Conservation (phyloP, 148 eudicot genomes). For the Hydrangea macrophylla region DNA sequence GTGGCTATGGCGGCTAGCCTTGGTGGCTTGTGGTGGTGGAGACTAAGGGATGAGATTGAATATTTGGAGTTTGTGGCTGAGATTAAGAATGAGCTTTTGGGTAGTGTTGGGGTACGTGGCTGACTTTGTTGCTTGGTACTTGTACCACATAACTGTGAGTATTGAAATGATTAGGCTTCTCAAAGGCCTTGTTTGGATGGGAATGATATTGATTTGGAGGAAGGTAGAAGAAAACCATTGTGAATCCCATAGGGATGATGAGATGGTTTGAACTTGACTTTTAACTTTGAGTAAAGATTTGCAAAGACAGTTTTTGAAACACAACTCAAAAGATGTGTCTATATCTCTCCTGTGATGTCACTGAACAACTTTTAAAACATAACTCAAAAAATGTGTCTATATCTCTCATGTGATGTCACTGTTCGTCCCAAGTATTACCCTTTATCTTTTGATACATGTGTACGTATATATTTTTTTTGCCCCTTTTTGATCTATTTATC, state of each 20-base stretch:
- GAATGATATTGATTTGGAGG: slow-evolving; percentile 27
- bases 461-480: neutral
- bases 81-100: slow-evolving; percentile 46
- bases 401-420: too few relatives aligned
- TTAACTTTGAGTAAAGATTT: too few relatives aligned
- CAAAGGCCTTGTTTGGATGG: slow-evolving; percentile 42
- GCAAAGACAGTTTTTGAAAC: too few relatives aligned
- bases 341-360: too few relatives aligned
- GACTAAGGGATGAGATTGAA: slow-evolving; percentile 71
- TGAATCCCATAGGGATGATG: slow-evolving; percentile 19
- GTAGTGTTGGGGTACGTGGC: slow-evolving; percentile 47
- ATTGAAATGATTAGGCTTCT: slow-evolving; percentile 64
- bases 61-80: slow-evolving; percentile 60
- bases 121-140: slow-evolving; percentile 76
- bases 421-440: too few relatives aligned
- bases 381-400: too few relatives aligned
- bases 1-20: slow-evolving; percentile 50
- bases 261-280: too few relatives aligned
- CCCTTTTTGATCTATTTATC: too few relatives aligned
- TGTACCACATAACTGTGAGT: slow-evolving; percentile 61
- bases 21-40: slow-evolving; percentile 74
- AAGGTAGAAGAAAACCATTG: slow-evolving; percentile 12
- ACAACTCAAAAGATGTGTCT: too few relatives aligned
- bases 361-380: too few relatives aligned
- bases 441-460: neutral